Evolutionary conservation across 2,329 filamentous ascomycete species (phyloP).

Genomic region (Shiraia bambusicola): DNA sequence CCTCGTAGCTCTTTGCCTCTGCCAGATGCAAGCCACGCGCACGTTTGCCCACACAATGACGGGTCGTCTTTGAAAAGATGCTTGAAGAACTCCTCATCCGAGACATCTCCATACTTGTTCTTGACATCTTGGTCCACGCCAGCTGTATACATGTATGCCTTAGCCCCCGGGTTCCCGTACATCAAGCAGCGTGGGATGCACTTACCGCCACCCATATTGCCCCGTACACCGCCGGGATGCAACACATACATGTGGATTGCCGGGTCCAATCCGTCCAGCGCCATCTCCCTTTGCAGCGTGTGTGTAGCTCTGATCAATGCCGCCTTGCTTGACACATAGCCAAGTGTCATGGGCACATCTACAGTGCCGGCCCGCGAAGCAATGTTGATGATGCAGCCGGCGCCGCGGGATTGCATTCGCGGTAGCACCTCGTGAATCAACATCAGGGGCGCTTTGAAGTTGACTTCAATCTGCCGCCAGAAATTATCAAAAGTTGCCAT

Average conservation of each 20-base stretch:
- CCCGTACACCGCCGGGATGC: conserved; percentile 35
- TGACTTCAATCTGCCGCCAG: conserved; percentile 37
- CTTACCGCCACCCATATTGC: conserved; percentile 31
- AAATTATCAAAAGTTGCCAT: conserved; percentile 30
- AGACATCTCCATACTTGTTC: conserved; percentile 30
- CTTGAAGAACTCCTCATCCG: conserved; percentile 28
- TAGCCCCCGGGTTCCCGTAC: neutral
- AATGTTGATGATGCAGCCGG: conserved; percentile 37
- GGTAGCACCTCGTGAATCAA: conserved; percentile 29
- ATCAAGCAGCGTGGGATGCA: accelerated
- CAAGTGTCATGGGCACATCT: conserved; percentile 36
- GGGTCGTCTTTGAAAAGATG: conserved; percentile 32
- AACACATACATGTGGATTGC: conserved; percentile 33
- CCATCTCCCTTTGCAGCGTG: conserved; percentile 35
- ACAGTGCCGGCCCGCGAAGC: conserved; percentile 32
- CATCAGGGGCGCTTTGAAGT: conserved; percentile 36
- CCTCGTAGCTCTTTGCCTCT: conserved; percentile 32
- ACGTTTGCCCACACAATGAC: conserved; percentile 33
- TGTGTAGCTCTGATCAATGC: conserved; percentile 33
- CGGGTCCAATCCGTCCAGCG: conserved; percentile 28
- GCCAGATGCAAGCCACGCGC: conserved; percentile 31
- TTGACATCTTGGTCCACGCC: conserved; percentile 23
- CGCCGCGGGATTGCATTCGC: conserved; percentile 23
- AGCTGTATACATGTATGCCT: conserved; percentile 11
- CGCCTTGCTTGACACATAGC: conserved; percentile 32